phyloP scores from a whole-genome alignment of 139 green algal species.

The Marvania coccoides region DNA sequence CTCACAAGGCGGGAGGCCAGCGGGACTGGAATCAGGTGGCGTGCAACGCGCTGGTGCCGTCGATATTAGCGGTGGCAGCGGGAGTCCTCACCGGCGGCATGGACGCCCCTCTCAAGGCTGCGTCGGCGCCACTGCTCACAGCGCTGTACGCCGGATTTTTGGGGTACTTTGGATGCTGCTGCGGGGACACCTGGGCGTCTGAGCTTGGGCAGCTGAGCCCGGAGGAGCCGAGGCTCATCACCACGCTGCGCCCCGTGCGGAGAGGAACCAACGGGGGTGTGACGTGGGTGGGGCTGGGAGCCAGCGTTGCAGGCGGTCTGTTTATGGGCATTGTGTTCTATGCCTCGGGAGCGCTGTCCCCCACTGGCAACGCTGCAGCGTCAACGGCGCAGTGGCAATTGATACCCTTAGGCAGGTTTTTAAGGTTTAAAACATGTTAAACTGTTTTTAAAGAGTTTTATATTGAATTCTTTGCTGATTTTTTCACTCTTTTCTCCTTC shows the following conservation, averaged over 20 bases:
- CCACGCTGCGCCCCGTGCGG: conserved; percentile 56
- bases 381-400: conserved; percentile 17
- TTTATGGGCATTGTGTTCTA: conserved; percentile 68
- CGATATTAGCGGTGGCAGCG: conserved; percentile 5
- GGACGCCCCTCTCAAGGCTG: neutral
- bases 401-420: conserved; percentile 19
- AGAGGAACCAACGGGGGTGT: conserved; percentile 84
- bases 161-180: conserved; percentile 86
- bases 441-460: no score
- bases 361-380: neutral
- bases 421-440: no score
- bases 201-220: conserved; percentile 79
- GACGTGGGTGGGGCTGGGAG: conserved; percentile 57
- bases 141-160: conserved; percentile 40
- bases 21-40: conserved; percentile 68
- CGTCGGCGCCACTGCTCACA: neutral
- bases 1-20: conserved; percentile 62
- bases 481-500: no score
- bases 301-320: conserved; percentile 59
- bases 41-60: conserved; percentile 36
- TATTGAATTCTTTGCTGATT: no score
- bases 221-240: conserved; percentile 70
- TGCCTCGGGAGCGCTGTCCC: conserved; percentile 16
- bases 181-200: conserved; percentile 85
- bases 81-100: conserved; percentile 13